Base-by-base conservation (phyloP, 2,329 filamentous ascomycete species). In the Trichoderma citrinoviride region DNA sequence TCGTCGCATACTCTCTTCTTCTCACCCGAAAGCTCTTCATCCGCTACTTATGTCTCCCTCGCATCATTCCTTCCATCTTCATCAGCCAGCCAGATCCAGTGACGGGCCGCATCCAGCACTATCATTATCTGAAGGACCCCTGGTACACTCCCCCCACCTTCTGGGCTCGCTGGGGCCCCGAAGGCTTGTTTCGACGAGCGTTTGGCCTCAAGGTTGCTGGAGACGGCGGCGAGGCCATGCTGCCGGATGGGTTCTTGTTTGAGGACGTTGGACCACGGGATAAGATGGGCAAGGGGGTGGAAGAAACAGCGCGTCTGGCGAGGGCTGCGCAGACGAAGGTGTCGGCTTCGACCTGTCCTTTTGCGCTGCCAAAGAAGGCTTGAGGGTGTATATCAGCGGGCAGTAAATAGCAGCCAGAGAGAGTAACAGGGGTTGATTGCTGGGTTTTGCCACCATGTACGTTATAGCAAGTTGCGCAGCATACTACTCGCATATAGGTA, bases 151-250 rank as follows among this genome's bases (percentile, higher is more conserved):
- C 83, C 66, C 81, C 81, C 29, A 89, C 83, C 0, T 74, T 84
- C 46, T 85, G 82, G 85, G 85, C 82, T 70, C 84, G 85, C 65
- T 92, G 84, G 86, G 85, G 85, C 2, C 87, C 82, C 0, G 73
- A 74, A 66, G 87, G 82, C 0, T 82, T 82, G 80, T 65, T 85
- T 4, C 73, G 77, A 21, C 73, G 81, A 71, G 55, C 77, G 7
- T 68, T 73, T 52, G 83, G 82, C 8, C 81, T 78, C 1, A 76
- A 76, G 33, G 67, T 85, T 1, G 83, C 83, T 1, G 81, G 81
- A 3, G 77, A 79, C 27, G 69, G 77, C 1, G 74, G 74, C 5
- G 63, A 63, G 10, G 70, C 71, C 41, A 79, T 80, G 71, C 75
- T 80, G 71, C 76, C 82, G 0, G 72, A 82, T 23, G 85, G 84